phyloP scores from a whole-genome alignment of 2,329 filamentous ascomycete genomes.

The Ambrosiella cleistominuta region DNA sequence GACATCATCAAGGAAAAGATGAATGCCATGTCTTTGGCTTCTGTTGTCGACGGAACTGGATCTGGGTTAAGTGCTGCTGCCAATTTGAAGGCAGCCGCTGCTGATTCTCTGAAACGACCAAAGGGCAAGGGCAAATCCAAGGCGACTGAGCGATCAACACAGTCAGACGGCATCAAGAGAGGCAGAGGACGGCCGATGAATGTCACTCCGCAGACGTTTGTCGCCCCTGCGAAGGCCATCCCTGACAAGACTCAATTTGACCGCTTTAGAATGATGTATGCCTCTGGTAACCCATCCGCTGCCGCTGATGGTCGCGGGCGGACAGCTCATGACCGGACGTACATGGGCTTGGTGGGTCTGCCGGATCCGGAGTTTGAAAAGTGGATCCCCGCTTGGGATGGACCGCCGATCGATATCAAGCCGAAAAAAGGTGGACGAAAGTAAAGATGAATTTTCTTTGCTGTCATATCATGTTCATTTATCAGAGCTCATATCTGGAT shows the following conservation, averaged over 20 bases:
- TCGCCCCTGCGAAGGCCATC: constrained; percentile 19
- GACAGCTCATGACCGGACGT: background rate
- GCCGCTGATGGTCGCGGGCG: background rate
- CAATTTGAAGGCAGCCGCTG: background rate
- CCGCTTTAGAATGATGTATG: background rate
- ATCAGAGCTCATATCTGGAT: too few species aligned
- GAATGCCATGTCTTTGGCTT: background rate
- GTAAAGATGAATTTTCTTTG: background rate
- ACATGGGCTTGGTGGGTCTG: constrained; percentile 11
- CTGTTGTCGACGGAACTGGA: background rate
- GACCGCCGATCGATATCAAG: background rate
- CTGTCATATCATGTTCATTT: background rate
- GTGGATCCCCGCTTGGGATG: background rate
- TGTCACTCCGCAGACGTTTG: constrained; percentile 22
- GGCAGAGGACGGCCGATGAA: constrained; percentile 13
- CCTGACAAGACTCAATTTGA: constrained; percentile 8
- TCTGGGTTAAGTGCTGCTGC: background rate
- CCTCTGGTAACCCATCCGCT: background rate
- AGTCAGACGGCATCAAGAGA: background rate
- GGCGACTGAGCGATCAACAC: background rate
- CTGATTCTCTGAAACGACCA: background rate
- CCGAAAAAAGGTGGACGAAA: background rate
- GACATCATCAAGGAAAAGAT: constrained; percentile 46
- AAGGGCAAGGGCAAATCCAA: background rate
- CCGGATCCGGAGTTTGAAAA: background rate